These are phyloP conservation scores for Porodaedalea pini DNA, from an alignment of 1,284 basidiomycete species.

Conservation along the genomic window DNA sequence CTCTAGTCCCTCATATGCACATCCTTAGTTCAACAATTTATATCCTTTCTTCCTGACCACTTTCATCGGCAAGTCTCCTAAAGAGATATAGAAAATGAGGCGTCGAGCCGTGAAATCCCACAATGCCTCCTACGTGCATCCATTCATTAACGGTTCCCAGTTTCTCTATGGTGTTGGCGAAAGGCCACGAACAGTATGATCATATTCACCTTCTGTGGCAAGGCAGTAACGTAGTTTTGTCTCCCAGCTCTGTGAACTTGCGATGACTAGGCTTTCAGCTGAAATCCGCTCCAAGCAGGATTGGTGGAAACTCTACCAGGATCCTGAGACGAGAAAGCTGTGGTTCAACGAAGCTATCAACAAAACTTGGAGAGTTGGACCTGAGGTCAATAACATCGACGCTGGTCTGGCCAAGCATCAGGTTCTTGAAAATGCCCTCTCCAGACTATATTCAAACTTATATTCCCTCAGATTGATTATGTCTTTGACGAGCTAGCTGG, in stretches of 20 bases:
- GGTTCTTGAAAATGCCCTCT: conserved; percentile 29
- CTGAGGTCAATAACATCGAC: conserved; percentile 27
- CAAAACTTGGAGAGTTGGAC: conserved; percentile 34
- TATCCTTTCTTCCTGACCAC: background rate
- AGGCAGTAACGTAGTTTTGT: background rate
- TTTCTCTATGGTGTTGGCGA: conserved; percentile 36
- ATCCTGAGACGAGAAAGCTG: conserved; percentile 29
- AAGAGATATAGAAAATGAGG: background rate
- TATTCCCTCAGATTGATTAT: conserved; percentile 39
- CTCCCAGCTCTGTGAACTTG: conserved; percentile 43
- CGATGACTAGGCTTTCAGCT: conserved; percentile 47
- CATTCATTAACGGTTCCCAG: conserved; percentile 43
- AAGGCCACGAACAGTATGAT: conserved; percentile 43
- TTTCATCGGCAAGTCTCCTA: too few species aligned
- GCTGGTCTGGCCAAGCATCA: conserved; percentile 41
- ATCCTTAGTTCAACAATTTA: background rate
- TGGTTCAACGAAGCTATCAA: conserved; percentile 35
- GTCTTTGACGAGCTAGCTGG: conserved; percentile 48
- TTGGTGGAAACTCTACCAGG: conserved; percentile 41
- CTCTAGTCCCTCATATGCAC: background rate
- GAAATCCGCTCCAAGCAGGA: conserved; percentile 37
- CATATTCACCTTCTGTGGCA: background rate
- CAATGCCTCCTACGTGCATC: conserved; percentile 41
- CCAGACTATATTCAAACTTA: conserved; percentile 4
- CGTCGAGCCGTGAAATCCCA: conserved; percentile 1